Evolutionary conservation across 257 asterid species (phyloP), one percentile per base, ranked within the genome.

Genomic region (Solanum dulcamara): DNA sequence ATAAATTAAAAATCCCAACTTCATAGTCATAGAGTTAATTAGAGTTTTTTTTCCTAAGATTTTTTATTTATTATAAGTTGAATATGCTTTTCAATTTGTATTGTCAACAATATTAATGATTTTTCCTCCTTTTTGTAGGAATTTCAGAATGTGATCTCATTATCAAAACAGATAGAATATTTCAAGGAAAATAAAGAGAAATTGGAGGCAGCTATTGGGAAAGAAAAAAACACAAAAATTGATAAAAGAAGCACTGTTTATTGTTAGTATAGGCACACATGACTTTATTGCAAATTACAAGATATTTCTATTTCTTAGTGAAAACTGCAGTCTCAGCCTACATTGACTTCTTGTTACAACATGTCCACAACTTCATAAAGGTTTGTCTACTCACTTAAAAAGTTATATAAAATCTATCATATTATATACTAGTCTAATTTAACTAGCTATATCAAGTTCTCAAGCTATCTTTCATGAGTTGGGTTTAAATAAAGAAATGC

Each of bases 211-310:
- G 75, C 72, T 22, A 88, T 90, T 6, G 97, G 98, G 75, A 81
- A 85, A 89, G 92, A 89, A 9, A 87, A 87, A 86, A 85, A 88
- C 91, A 1, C 84, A 87, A 68, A 85, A 88, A 7, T 5, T 89
- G 71, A 83, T 94, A 32, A 84, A 64, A 14, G 91, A 91, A 24
- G 94, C 98, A 0, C 10, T 93, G 18, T 90, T 86, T 86, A 0
- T 94, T 0, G 86, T 94, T 4, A 93, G 99, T 59, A 98, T 97
- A 3, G 97, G 97, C n/a, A 92, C 98, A 18, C 94, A 94, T 83
- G 98, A 94, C 83, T 93, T 93, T 80, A 91, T 92, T 9, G 82
- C 89, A 14, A 93, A 93, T 83, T 94, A 94, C 81, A 92, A 93
- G 72, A 32, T 90, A 0, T 0, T 91, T 1, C 98, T 97, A 1